Base-by-base conservation (phyloP, 2,329 filamentous ascomycete genomes). In the Huntiella savannae region DNA sequence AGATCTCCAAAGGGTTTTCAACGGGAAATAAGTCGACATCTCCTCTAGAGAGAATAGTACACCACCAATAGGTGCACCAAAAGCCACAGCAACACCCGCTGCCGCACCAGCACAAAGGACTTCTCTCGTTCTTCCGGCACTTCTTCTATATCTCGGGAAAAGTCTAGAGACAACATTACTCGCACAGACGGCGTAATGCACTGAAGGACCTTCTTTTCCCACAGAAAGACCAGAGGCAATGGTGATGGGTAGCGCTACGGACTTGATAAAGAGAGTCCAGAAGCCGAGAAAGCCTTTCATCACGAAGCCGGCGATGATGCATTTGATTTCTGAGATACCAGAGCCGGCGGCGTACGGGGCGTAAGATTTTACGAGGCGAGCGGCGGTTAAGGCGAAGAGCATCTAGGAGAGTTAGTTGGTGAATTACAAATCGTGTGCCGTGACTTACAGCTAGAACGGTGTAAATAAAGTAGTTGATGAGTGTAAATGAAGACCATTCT, bases 241-340 rank as follows among this genome's bases (percentile, higher is more conserved):
- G 38, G 88, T 83, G 39, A 98, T 67, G 1, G 91, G 91, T 41
- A 98, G 67, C 17, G 82, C 83, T 47, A 96, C 75, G 0, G 86
- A 93, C 64, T 98, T 98, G 64, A 98, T 96, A 50, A 91, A 61
- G 32, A 98, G 67, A 4, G 91, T 96, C 74, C 85, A 86, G 55
- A 80, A 79, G 15, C 88, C 86, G 12, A 98, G 70, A 57, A 98
- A 98, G 0, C 87, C 91, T 62, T 96, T 95, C 91, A 98, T 98
- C 43, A 96, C 84, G 59, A 98, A 98, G 3, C 91, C 91, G 4
- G 88, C 91, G 57, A 98, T 94, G 58, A 98, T 96, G 62, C 86
- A 94, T 63, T 98, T 98, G 70, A 98, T 98, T 65, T 98, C 91
- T 10, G 86, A 95, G 49, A 98, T 98, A 36, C 91, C 91, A 10